Evolutionary conservation across 495 filamentous ascomycete species (phyloP).

Genomic region (Xylaria venustula): DNA sequence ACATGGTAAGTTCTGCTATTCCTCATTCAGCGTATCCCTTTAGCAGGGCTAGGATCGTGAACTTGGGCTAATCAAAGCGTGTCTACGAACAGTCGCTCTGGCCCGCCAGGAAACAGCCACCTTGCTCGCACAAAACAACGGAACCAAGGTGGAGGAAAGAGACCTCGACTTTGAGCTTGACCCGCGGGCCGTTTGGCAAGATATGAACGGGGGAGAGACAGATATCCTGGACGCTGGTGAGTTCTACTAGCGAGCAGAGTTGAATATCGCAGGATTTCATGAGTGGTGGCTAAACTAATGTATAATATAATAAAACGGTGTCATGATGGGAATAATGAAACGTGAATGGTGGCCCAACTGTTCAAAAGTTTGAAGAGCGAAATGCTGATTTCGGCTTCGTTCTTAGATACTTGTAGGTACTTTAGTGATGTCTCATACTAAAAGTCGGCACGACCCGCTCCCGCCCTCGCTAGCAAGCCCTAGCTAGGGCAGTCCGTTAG

Average conservation of each 20-base stretch:
- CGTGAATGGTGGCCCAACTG: neutral
- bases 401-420: neutral
- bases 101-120: slow-evolving; percentile 23
- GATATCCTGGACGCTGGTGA: slow-evolving; percentile 27
- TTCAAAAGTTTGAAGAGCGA: neutral
- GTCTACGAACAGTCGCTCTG: slow-evolving; percentile 22
- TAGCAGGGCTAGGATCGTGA: neutral
- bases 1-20: slow-evolving; percentile 44
- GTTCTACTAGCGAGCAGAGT: slow-evolving; percentile 25
- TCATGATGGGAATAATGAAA: neutral
- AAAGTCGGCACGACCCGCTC: neutral
- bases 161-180: slow-evolving; percentile 21
- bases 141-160: slow-evolving; percentile 13
- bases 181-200: slow-evolving; percentile 23
- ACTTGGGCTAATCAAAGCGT: slow-evolving; percentile 9
- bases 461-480: neutral
- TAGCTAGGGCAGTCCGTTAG: neutral
- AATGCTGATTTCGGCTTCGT: neutral
- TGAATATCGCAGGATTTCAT: neutral
- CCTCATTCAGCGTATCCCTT: neutral
- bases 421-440: neutral
- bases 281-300: neutral
- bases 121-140: slow-evolving; percentile 19
- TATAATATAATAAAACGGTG: no score
- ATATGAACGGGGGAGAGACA: slow-evolving; percentile 23